Base-by-base conservation (phyloP, 331 rosid species). In the Ulmus americana region DNA sequence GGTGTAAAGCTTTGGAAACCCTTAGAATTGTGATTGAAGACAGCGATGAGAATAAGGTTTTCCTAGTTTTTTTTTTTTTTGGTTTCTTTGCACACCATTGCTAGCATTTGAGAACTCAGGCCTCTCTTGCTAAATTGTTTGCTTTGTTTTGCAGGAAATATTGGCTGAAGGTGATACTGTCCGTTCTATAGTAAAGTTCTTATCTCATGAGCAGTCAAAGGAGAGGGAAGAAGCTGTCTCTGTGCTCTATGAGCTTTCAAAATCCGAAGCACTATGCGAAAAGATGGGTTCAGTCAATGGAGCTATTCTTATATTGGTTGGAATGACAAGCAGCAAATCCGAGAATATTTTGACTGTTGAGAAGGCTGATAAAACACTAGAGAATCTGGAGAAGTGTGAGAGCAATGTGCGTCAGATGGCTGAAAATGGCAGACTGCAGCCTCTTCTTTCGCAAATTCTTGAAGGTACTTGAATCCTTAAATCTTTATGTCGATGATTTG, bases 211-310 rank as follows among this genome's bases (percentile, higher is more conserved):
- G 68, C 95, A 70, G 70, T 87, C 99, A 13, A 80, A 76, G 65
- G 99, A 94, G 81, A 83, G 95, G 80, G 97, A 90, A 74, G 91
- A 82, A 78, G 97, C 99, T 71, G 95, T 94, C 66, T 81, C 90
- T 80, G 75, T 94, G 91, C 90, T 94, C 56, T 85, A 85, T 6
- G 97, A 94, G 81, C 97, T 94, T 50, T 94, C 99, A 69, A 90
- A 82, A 76, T 89, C 96, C 3, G 85, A 83, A 78, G 70, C 78
- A 71, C 77, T 94, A 45, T 87, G 95, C 68, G 97, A 85, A 85
- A 87, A 85, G 85, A 82, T 94, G 63, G 99, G 99, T 74, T 85
- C 99, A 69, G 46, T 90, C 71, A 87, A 83, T 63, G 99, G 99
- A 65, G 91, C 95, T 35, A 94, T 90, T 83, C 95, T 94, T 67